Evolutionary conservation across 1,284 basidiomycete genomes (phyloP), one percentile per base, ranked within the genome.

Genomic region (Melampsora americana): DNA sequence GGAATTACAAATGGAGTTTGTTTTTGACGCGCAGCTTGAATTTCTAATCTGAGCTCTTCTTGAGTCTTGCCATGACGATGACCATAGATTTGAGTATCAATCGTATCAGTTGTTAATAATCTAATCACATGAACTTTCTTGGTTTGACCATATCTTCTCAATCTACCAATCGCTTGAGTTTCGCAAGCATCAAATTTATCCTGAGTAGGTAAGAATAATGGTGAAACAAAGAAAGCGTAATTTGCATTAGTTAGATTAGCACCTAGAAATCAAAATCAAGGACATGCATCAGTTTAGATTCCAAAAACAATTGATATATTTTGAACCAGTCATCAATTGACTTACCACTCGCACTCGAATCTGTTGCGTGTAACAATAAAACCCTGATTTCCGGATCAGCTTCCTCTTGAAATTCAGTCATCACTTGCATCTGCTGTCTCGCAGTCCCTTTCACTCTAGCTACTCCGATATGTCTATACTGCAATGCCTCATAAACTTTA

Each of bases 151-250:
- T 90, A 96, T 73, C 93, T 87, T 78, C 92, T 88, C 79, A 95
- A 84, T 78, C 93, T 90, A 71, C 93, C 93, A 61, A 95, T 89
- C 0, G 93, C 93, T 82, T 96, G 93, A 0, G 91, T 95, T 83
- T 92, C 92, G 79, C 88, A 90, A 39, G 93, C 91, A 42, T 89
- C 87, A 82, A 95, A 95, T 75, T 90, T 82, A 91, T 91, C 83
- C 90, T 87, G 28, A 79, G 89, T 86, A 39, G 87, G 85, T 23
- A 92, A 88, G 26, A 95, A 88, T 44, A 97, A 86, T 2, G 94
- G 94, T 3, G 92, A 94, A 68, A 97, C 85, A 86, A 97, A 97
- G 81, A 97, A 90, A 46, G 92, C 94, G 80, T 95, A 93, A 84
- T 95, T 97, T 18, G 95, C 94, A 23, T 88, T 89, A 0, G 94